Evolutionary conservation across 345 rosid species (phyloP).

Genomic region (Populus ilicifolia): DNA sequence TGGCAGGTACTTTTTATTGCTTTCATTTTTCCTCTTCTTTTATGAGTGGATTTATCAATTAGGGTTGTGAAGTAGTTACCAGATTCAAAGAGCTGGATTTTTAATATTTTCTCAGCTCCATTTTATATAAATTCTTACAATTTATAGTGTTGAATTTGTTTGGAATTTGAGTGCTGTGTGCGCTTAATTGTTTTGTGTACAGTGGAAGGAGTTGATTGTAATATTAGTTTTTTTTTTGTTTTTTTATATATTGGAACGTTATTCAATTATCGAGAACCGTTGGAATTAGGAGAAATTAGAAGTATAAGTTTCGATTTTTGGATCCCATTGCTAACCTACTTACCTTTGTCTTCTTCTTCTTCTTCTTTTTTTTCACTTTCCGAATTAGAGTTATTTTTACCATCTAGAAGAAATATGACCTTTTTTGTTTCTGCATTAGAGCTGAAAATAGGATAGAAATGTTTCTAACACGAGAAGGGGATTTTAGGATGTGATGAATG

Average conservation of each 20-base stretch:
- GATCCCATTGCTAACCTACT: background rate
- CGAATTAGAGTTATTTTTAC: background rate
- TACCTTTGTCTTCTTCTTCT: background rate
- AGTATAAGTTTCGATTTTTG: background rate
- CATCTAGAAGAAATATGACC: background rate
- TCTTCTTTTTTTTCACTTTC: background rate
- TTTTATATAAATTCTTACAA: background rate
- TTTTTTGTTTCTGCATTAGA: background rate
- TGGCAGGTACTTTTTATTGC: conserved; percentile 64
- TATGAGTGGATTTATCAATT: background rate
- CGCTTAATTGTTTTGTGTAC: background rate
- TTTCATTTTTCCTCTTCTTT: background rate
- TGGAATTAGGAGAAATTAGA: background rate
- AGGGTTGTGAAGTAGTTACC: background rate
- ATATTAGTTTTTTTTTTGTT: background rate
- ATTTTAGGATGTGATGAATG: background rate
- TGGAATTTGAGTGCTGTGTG: background rate
- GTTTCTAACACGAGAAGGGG: background rate
- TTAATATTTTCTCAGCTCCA: background rate
- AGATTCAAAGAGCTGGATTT: background rate
- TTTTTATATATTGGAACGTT: background rate
- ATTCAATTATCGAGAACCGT: background rate
- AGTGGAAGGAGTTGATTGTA: background rate
- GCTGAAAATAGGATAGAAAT: background rate
- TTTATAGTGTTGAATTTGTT: background rate